phyloP scores from a whole-genome alignment of 2,329 filamentous ascomycete species.

The Colletotrichum zoysiae region DNA sequence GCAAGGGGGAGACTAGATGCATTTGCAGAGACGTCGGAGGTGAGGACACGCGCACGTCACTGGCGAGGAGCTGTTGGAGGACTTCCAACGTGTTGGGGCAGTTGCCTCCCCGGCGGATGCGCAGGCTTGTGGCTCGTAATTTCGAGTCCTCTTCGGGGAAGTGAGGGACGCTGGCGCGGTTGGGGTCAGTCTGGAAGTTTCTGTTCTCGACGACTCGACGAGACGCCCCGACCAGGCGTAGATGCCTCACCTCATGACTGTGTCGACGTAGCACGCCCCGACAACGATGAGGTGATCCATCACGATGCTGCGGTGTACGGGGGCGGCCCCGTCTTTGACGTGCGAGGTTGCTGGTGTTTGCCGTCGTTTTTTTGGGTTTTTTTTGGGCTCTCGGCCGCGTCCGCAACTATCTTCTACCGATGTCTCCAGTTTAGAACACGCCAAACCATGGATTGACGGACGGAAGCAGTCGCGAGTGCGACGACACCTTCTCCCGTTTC shows the following conservation, averaged over 20 bases:
- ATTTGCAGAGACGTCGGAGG: constrained; percentile 45
- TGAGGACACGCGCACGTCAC: constrained; percentile 15
- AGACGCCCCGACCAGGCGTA: constrained; percentile 39
- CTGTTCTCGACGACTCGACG: neutral
- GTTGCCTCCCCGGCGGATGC: constrained; percentile 77
- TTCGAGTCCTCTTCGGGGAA: constrained; percentile 81
- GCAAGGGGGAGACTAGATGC: constrained; percentile 67
- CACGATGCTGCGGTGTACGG: constrained; percentile 4
- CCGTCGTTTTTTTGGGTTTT: too few species aligned
- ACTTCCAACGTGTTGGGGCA: constrained; percentile 80
- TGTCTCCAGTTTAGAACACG: neutral
- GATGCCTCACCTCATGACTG: constrained; percentile 71
- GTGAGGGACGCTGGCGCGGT: constrained; percentile 67
- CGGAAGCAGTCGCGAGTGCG: neutral
- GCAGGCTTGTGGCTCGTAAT: constrained; percentile 71
- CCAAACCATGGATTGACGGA: neutral
- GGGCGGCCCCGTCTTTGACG: neutral
- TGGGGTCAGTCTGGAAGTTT: neutral
- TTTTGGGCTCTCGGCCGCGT: neutral
- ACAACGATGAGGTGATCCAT: constrained; percentile 73
- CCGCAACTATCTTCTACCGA: neutral
- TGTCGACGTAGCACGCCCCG: constrained; percentile 79
- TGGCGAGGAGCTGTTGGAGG: constrained; percentile 69
- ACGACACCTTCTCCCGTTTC: neutral
- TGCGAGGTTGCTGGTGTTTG: neutral